Evolutionary conservation across 345 rosid genomes (phyloP).

Genomic region (Luvunga scandens): DNA sequence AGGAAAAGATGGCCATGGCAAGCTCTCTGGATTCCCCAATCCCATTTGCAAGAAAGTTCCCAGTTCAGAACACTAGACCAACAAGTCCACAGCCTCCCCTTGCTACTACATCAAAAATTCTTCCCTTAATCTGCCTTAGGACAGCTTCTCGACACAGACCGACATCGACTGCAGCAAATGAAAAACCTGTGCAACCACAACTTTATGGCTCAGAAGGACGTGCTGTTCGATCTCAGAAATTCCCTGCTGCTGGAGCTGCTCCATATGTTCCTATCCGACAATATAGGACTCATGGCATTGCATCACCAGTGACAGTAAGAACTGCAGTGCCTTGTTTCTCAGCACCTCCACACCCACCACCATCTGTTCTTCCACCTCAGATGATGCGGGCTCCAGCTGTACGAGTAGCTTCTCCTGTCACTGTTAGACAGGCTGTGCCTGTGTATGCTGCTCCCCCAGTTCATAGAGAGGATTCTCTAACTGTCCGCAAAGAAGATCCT

Average conservation of each 20-base stretch:
- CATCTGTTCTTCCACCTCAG: conserved; percentile 40
- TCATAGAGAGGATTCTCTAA: conserved; percentile 24
- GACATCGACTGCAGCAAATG: conserved; percentile 26
- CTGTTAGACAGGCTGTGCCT: conserved; percentile 68
- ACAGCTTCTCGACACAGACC: conserved; percentile 55
- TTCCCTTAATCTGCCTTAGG: conserved; percentile 79
- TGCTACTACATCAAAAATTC: conserved; percentile 76
- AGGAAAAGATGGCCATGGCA: conserved; percentile 71
- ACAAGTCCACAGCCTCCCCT: conserved; percentile 77
- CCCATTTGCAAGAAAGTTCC: conserved; percentile 72
- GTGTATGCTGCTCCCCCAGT: conserved; percentile 62
- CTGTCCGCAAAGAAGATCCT: conserved; percentile 39
- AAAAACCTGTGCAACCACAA: conserved; percentile 26
- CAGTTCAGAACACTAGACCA: conserved; percentile 67
- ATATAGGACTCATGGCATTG: conserved; percentile 58
- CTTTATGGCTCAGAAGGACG: conserved; percentile 37
- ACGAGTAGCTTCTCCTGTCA: conserved; percentile 65
- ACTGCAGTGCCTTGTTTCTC: conserved; percentile 76
- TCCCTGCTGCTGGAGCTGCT: conserved; percentile 71
- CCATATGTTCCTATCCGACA: conserved; percentile 82
- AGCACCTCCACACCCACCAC: conserved; percentile 64
- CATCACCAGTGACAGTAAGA: conserved; percentile 88
- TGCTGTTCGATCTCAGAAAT: conserved; percentile 43
- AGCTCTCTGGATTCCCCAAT: conserved; percentile 50
- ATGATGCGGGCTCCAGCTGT: conserved; percentile 37